Evolutionary conservation across 306 rosid genomes (phyloP).

Genomic region (cucumber (Cucumis sativus)): DNA sequence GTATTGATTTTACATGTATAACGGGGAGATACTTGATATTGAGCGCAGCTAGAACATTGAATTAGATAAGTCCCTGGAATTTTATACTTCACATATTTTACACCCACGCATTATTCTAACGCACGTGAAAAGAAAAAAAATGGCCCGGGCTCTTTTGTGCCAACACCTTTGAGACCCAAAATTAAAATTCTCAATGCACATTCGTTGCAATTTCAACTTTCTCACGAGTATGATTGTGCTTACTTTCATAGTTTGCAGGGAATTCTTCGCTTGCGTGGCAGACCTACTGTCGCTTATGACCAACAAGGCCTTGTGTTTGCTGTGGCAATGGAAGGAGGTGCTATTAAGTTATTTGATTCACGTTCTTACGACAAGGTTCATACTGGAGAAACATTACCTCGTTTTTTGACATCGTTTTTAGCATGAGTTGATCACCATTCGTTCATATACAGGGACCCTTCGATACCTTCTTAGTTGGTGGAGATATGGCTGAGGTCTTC

Average conservation of each 20-base stretch:
- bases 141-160: neutral
- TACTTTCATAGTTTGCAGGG: conserved; percentile 56
- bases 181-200: neutral
- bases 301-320: conserved; percentile 98
- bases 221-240: conserved; percentile 31
- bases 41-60: neutral
- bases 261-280: conserved; percentile 77
- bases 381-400: conserved; percentile 9
- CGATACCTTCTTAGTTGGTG: conserved; percentile 94
- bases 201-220: neutral
- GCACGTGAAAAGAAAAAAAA: neutral
- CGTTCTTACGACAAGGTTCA: conserved; percentile 93
- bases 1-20: neutral
- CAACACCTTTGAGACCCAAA: neutral
- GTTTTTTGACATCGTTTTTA: conserved; percentile 7
- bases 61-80: neutral
- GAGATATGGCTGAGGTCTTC: conserved; percentile 92
- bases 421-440: conserved; percentile 13
- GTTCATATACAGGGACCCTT: conserved; percentile 72
- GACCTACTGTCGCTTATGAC: conserved; percentile 95
- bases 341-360: conserved; percentile 88
- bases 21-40: neutral
- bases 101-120: neutral
- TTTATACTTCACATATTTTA: neutral
- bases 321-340: conserved; percentile 99